Evolutionary conservation across 345 rosid genomes (phyloP).

Genomic region (Corchorus olitorius): DNA sequence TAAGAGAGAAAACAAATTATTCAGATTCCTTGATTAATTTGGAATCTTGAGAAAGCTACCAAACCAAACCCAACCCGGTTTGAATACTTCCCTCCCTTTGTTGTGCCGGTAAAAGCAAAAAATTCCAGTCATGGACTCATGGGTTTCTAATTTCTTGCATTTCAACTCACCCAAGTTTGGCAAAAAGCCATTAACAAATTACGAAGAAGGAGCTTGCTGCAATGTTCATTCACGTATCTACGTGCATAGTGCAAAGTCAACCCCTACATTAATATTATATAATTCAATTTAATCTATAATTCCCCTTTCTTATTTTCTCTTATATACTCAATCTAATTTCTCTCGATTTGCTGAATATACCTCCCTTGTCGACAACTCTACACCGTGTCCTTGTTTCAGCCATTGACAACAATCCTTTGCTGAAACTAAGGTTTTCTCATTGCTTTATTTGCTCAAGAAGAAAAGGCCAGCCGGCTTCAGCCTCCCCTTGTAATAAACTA

Average conservation of each 20-base stretch:
- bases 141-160: conserved; percentile 10
- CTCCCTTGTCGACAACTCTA: conserved; percentile 28
- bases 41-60: conserved; percentile 21
- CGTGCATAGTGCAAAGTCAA: conserved; percentile 66
- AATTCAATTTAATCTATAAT: too few species aligned
- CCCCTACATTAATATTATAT: background rate
- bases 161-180: conserved; percentile 53
- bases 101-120: conserved; percentile 24
- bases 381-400: conserved; percentile 11
- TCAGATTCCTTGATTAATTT: background rate
- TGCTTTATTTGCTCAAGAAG: conserved; percentile 53
- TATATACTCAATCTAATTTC: conserved; percentile 34
- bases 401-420: conserved; percentile 18
- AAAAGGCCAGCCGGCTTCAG: conserved; percentile 27
- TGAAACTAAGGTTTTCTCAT: conserved; percentile 21
- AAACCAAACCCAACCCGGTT: conserved; percentile 18
- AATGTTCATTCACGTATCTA: conserved; percentile 48
- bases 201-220: conserved; percentile 42
- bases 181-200: conserved; percentile 43
- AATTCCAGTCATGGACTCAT: conserved; percentile 8
- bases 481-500: background rate
- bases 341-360: background rate
- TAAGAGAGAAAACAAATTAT: background rate
- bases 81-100: conserved; percentile 14
- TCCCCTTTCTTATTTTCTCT: conserved; percentile 22